Evolutionary conservation across 140 eudicot genomes (phyloP), one percentile per base, ranked within the genome.

Genomic region (Anethum foeniculum): DNA sequence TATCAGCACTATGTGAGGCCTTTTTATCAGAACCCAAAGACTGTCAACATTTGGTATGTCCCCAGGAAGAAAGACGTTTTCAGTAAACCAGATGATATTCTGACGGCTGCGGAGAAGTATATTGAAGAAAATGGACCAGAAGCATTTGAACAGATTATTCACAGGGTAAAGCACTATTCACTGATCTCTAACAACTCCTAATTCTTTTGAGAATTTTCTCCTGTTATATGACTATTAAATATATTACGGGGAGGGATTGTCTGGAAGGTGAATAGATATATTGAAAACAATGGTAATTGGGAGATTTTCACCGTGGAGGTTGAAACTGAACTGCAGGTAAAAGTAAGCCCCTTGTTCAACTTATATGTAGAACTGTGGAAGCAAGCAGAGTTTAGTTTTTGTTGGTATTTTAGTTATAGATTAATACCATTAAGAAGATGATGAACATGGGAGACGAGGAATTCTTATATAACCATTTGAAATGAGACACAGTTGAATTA

Each of bases 1-100:
- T 95, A 95, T 58, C 89, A 92, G 81, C 91, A 88, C 81, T 88
- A 86, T 39, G 94, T 95, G 54, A 86, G 97, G 83, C 97, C 99
- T 67, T 81, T 86, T 72, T 86, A 89, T 56, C 79, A 82, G 5
- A 90, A 90, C 43, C 80, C 87, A 4, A 85, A 84, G 38, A 83
- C 84, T 16, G 82, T 90, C 43, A 89, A 95, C 86, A 76, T 92
- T 44, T 92, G 88, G 86, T 82, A 90, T 79, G 97, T 89, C 43
- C 99, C 97, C 21, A 49, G 84, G 73, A 92, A 86, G 86, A 89
- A 92, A 82, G 97, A 88, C 44, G 67, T 77, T 43, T 89, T 88
- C 79, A 88, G 82, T 74, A 85, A 89, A 51, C 88, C 86, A 18
- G 99, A 95, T 41, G 98, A 93, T 82, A 84, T 88, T 69, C 77